phyloP scores from a whole-genome alignment of 192 early-diverging fungal genomes.

The Coemansia sp. region DNA sequence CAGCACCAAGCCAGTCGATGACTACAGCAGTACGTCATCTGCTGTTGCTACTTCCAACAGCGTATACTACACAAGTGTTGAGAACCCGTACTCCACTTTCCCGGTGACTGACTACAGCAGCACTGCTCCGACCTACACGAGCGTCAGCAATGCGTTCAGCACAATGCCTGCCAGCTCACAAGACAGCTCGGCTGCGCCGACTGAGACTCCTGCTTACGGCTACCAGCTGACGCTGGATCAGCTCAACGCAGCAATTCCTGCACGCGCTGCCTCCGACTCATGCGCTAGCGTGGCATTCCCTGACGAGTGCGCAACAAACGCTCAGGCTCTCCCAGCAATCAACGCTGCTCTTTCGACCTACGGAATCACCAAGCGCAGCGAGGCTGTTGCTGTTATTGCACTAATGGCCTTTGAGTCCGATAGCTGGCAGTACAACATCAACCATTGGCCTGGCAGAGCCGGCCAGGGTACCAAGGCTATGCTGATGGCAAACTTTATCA shows the following conservation, averaged over 20 bases:
- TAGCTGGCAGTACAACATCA: slow-evolving; percentile 11
- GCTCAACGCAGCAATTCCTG: slow-evolving; percentile 14
- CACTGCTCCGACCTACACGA: slow-evolving; percentile 1
- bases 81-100: slow-evolving; percentile 9
- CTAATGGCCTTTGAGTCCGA: slow-evolving; percentile 8
- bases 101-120: neutral
- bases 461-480: slow-evolving; percentile 15
- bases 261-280: slow-evolving; percentile 8
- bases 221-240: slow-evolving; percentile 17
- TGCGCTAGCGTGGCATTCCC: slow-evolving; percentile 12
- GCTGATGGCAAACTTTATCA: slow-evolving; percentile 6
- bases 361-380: slow-evolving; percentile 8
- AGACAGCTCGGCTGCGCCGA: neutral
- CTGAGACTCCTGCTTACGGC: neutral
- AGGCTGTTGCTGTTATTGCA: slow-evolving; percentile 5
- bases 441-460: slow-evolving; percentile 15
- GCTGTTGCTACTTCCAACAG: neutral
- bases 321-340: slow-evolving; percentile 5
- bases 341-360: slow-evolving; percentile 5
- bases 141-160: slow-evolving; percentile 5
- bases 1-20: slow-evolving; percentile 7
- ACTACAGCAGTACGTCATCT: neutral
- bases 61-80: slow-evolving; percentile 11
- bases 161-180: slow-evolving; percentile 8
- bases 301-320: neutral